A percentile compares a stretch with the other conserved stretches of the same genome.
phyloP scores from a whole-genome alignment of 164 flowering plant genomes.

The Macadamia integrifolia region DNA sequence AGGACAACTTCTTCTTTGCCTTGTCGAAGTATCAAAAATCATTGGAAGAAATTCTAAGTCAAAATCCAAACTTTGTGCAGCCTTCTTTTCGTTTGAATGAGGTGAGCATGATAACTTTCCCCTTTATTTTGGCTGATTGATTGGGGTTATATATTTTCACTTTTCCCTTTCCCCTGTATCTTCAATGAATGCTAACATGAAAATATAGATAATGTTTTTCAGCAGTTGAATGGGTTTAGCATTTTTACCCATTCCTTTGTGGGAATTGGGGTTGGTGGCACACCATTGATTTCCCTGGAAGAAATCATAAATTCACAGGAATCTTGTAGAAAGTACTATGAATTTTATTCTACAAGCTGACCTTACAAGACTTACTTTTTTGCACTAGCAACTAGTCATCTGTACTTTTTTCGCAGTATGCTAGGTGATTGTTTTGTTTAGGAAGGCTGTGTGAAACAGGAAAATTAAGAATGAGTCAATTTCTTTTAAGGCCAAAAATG shows the following conservation, averaged over 20 bases:
- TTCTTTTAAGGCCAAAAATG: background rate
- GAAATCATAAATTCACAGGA: too few relatives aligned
- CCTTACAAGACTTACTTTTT: too few relatives aligned
- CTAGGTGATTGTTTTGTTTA: background rate
- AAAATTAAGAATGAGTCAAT: too few relatives aligned
- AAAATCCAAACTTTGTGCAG: constrained; percentile 77
- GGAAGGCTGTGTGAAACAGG: background rate
- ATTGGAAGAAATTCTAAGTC: constrained; percentile 55
- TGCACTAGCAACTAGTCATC: too few relatives aligned
- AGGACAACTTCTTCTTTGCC: constrained; percentile 93
- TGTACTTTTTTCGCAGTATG: background rate
- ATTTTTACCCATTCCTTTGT: too few relatives aligned
- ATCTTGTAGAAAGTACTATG: too few relatives aligned
- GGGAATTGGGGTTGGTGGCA: too few relatives aligned
- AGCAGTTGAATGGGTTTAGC: too few relatives aligned
- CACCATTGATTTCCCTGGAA: too few relatives aligned
- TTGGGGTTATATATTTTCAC: background rate
- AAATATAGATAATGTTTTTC: too few relatives aligned
- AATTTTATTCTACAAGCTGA: too few relatives aligned
- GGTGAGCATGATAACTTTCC: constrained; percentile 27
- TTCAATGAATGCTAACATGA: too few relatives aligned
- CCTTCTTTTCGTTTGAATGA: constrained; percentile 84
- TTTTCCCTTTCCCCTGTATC: background rate
- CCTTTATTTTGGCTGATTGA: background rate
- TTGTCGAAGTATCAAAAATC: constrained; percentile 76